Percentiles rank a stretch among this genome's conserved stretches.
Conservation (phyloP, 2,329 filamentous ascomycete species). For the Daldinia sp. region DNA sequence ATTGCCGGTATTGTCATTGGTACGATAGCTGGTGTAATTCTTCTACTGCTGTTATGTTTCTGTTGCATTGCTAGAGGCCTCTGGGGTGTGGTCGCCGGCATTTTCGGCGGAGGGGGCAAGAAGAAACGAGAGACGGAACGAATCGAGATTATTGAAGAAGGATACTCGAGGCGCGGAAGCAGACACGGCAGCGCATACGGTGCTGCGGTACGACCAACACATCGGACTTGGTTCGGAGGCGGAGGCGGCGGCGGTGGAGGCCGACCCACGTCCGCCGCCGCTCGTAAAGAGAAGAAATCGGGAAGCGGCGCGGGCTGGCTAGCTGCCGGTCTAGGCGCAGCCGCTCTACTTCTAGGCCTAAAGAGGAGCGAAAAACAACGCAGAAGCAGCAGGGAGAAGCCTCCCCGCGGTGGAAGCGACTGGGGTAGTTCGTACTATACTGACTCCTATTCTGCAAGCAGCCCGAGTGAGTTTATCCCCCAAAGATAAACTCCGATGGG, state of each 20-base stretch:
- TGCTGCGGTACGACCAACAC: conserved; percentile 61
- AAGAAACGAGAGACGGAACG: conserved; percentile 63
- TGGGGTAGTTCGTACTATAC: conserved; percentile 65
- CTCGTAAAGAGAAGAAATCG: conserved; percentile 62
- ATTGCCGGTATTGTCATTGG: conserved; percentile 87
- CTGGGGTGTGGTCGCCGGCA: conserved; percentile 68
- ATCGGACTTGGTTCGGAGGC: conserved; percentile 69
- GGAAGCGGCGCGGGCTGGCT: conserved; percentile 63
- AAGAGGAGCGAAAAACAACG: conserved; percentile 60
- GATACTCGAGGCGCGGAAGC: conserved; percentile 65
- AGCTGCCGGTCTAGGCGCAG: conserved; percentile 63
- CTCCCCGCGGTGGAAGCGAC: conserved; percentile 56
- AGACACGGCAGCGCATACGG: conserved; percentile 60
- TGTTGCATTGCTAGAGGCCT: conserved; percentile 76
- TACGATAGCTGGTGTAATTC: conserved; percentile 72
- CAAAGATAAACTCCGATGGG: conserved; percentile 44
- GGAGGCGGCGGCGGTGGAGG: conserved; percentile 58
- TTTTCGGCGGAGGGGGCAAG: conserved; percentile 70
- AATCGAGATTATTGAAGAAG: conserved; percentile 73
- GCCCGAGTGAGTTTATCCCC: conserved; percentile 63
- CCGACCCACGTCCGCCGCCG: conserved; percentile 54
- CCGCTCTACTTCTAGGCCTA: conserved; percentile 68
- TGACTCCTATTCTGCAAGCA: conserved; percentile 65
- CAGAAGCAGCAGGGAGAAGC: conserved; percentile 57
- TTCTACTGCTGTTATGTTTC: conserved; percentile 79